Conservation (phyloP, 2,329 filamentous ascomycete species). For the Samsoniella hepiali region DNA sequence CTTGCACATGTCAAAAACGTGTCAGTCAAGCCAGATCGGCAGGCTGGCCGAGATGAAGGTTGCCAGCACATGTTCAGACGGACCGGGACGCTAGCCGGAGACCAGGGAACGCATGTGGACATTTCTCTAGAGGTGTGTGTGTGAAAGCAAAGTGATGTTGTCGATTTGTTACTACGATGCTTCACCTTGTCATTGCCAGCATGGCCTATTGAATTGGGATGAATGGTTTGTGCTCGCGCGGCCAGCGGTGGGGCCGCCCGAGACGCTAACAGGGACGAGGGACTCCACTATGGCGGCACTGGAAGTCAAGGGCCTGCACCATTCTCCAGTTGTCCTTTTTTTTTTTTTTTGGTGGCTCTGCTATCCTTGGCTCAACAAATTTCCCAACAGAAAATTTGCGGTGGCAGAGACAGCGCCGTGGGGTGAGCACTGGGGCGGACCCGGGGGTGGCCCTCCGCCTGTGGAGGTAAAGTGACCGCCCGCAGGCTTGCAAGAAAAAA, state of each 20-base stretch:
- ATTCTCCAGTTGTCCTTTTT: not conserved
- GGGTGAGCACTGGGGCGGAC: not conserved
- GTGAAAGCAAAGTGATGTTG: not conserved
- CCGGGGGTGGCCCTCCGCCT: not conserved
- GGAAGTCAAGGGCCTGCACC: no score
- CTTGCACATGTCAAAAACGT: not conserved
- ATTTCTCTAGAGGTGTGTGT: not conserved
- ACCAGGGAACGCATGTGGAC: not conserved
- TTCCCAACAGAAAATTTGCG: constrained; percentile 34
- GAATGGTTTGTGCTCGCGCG: not conserved
- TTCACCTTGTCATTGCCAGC: no score
- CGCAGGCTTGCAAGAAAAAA: not conserved
- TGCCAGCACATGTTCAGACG: not conserved
- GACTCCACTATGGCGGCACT: no score
- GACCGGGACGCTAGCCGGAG: constrained; percentile 15
- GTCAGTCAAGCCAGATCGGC: not conserved
- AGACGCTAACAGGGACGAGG: no score
- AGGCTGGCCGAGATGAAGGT: not conserved
- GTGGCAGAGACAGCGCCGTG: not conserved
- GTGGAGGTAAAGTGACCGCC: not conserved
- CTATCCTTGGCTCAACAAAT: constrained; percentile 34
- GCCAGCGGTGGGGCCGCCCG: not conserved
- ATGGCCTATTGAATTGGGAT: no score
- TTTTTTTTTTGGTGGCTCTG: constrained; percentile 21
- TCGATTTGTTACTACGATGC: no score